Base-by-base conservation (phyloP, 495 filamentous ascomycete genomes). In the Sordaria brevicollis region DNA sequence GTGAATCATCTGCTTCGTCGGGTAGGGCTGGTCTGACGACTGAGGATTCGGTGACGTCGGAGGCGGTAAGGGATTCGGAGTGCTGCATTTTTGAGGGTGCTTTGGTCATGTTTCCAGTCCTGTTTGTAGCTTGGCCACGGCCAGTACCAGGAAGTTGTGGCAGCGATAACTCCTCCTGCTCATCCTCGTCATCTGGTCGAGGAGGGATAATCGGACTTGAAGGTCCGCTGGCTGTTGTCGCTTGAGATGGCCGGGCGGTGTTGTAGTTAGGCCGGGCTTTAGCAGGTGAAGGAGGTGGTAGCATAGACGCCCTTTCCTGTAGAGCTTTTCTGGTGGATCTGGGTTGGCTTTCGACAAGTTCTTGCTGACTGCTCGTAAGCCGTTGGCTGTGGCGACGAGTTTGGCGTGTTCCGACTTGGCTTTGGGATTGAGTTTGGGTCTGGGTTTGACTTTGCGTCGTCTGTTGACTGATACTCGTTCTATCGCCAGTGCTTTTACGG, bases 141-240 rank as follows among this genome's bases (percentile, higher is more conserved):
- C n/a, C n/a, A n/a, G n/a, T n/a, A n/a, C n/a, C n/a, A n/a, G n/a
- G n/a, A n/a, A 41, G 35, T 15, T 36, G 62, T 5, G 69, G 49
- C 13, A 62, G 25, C 21, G 49, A 62, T 1, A 2, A 5, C 49
- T 62, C 25, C 6, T 31, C 25, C 49, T 2, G 11, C 2, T 62
- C 49, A 3, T 62, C 49, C 2, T 62, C 49, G 11, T n/a, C n/a
- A n/a, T 62, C 49, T 13, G 5, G 49, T 13, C 49, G 25, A 3
- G 25, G 3, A 1, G 49, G 25, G 17, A 31, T 31, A 17, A 62
- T 54, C 19, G 79, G 77, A 21, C 70, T 80, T 1, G 81, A 83
- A 5, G 71, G 35, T 11, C 76, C 69, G 66, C 78, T 81, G 35
- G 80, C 83, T 10, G 83, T 84, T 0, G 81, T 83, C 19, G 83